Evolutionary conservation across 1,139 yeast species (phyloP).

Genomic region (Yamadazyma songkhlaensis): DNA sequence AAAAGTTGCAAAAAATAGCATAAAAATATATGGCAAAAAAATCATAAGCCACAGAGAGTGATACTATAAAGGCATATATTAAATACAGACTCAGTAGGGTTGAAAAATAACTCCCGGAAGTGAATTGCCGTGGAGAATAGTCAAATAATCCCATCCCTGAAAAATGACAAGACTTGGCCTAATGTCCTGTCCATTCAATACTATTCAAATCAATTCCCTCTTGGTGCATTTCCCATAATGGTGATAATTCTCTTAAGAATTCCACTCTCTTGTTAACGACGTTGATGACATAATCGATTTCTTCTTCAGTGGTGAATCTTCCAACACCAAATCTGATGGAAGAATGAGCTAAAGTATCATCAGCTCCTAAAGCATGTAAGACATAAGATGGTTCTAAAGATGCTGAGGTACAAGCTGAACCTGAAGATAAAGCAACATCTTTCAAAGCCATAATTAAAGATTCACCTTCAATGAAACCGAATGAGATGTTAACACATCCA

Average conservation of each 20-base stretch:
- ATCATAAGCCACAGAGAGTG: no score
- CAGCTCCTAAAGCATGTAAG: conserved; percentile 94
- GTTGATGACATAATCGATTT: conserved; percentile 85
- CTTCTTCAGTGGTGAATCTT: conserved; percentile 94
- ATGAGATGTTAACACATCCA: conserved; percentile 95
- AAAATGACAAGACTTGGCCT: neutral
- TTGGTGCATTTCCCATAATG: conserved; percentile 99
- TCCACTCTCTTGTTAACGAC: conserved; percentile 89
- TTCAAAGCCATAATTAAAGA: conserved; percentile 95
- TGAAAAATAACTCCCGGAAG: no score
- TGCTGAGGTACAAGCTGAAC: conserved; percentile 99
- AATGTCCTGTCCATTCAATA: conserved; percentile 98
- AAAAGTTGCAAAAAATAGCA: no score
- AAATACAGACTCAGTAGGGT: no score
- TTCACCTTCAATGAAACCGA: conserved; percentile 98
- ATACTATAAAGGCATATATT: no score
- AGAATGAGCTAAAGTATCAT: conserved; percentile 97
- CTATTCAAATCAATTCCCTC: conserved; percentile 94
- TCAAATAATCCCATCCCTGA: no score
- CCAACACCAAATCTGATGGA: conserved; percentile 97
- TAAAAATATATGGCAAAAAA: no score
- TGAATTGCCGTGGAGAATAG: no score
- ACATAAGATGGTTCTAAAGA: conserved; percentile 97
- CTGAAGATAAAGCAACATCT: conserved; percentile 93
- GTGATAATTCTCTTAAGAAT: conserved; percentile 88